Evolutionary conservation across 2,329 filamentous ascomycete species (phyloP).

Genomic region (Cercospora nicotianae): DNA sequence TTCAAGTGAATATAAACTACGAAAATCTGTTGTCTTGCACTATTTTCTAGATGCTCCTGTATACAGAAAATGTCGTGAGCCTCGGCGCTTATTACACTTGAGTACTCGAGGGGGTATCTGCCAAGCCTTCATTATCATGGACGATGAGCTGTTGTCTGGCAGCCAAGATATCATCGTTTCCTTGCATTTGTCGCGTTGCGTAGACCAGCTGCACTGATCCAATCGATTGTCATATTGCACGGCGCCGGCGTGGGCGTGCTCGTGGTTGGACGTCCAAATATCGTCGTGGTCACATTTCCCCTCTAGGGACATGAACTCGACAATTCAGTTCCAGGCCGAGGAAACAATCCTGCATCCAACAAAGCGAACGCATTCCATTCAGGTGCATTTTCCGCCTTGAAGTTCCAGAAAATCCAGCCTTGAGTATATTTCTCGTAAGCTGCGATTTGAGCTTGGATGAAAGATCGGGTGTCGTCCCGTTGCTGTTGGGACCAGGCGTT

Average conservation of each 20-base stretch:
- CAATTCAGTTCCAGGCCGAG: slow-evolving; percentile 42
- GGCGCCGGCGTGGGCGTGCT: not conserved
- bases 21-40: not conserved
- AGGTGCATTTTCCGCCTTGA: slow-evolving; percentile 54
- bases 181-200: not conserved
- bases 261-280: not conserved
- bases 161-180: not conserved
- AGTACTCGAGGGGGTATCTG: not conserved
- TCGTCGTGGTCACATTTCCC: not conserved
- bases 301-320: slow-evolving; percentile 35
- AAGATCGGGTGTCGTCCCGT: slow-evolving; percentile 51
- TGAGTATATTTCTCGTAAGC: slow-evolving; percentile 53
- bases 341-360: slow-evolving; percentile 54
- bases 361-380: slow-evolving; percentile 57
- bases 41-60: not conserved
- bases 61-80: not conserved
- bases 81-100: not conserved
- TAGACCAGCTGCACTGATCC: not conserved
- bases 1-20: not conserved
- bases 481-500: slow-evolving; percentile 49
- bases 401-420: slow-evolving; percentile 61
- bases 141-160: not conserved
- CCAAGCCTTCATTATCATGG: not conserved
- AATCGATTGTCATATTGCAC: not conserved
- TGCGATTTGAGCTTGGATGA: slow-evolving; percentile 57